These are phyloP conservation scores for Camelina neglecta DNA, from an alignment of 345 rosid genomes.

Conservation along the genomic window DNA sequence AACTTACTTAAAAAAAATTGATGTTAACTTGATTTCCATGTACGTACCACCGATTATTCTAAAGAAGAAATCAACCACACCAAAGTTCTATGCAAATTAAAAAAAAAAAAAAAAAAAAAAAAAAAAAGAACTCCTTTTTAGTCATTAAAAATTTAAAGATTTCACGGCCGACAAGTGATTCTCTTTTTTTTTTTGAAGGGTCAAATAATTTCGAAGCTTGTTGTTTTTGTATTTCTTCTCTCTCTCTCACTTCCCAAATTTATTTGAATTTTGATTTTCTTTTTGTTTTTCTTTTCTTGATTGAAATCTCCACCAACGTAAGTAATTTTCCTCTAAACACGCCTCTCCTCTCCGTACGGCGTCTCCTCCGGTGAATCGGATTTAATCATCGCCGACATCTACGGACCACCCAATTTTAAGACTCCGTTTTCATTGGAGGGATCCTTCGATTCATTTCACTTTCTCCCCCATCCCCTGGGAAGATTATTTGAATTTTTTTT, in stretches of 20 bases:
- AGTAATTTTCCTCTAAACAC: constrained; percentile 12
- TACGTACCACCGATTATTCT: no score
- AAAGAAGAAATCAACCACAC: no score
- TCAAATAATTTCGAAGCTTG: not conserved
- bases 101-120: no score
- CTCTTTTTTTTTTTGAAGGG: not conserved
- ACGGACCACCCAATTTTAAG: not conserved
- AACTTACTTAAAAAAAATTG: no score
- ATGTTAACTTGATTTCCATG: no score
- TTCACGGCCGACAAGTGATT: not conserved
- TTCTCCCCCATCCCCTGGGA: not conserved
- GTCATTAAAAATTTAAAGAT: no score
- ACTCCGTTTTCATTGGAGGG: not conserved
- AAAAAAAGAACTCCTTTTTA: no score
- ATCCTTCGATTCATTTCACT: not conserved
- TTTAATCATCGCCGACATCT: constrained; percentile 10
- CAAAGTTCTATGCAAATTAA: no score
- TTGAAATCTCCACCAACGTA: constrained; percentile 19
- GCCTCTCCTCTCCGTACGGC: constrained; percentile 25
- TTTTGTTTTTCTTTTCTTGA: no score
- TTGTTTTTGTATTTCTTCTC: no score
- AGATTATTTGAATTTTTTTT: constrained; percentile 10
- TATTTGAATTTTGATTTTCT: not conserved
- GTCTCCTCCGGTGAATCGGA: constrained; percentile 32
- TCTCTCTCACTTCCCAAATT: not conserved